Percentiles rank a stretch among this genome's conserved stretches.
Evolutionary conservation across 768 basidiomycete genomes (phyloP).

Genomic region (Cubamyces lactineus): DNA sequence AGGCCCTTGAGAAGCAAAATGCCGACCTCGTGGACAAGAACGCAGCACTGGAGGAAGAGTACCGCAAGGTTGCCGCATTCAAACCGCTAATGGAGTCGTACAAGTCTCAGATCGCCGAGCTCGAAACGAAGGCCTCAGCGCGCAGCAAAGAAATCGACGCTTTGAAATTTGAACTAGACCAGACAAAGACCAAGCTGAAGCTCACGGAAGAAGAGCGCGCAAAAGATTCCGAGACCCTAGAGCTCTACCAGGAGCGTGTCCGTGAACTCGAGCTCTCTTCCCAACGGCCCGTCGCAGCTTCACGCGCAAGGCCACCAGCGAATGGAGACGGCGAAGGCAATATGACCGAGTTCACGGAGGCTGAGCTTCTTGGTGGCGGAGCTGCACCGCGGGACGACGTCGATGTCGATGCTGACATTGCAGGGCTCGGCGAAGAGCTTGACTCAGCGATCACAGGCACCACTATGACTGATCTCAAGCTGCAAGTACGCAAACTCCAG

Average conservation of each 20-base stretch:
- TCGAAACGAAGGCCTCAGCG: slow-evolving; percentile 71
- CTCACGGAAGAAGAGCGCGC: slow-evolving; percentile 69
- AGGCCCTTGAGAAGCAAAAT: slow-evolving; percentile 94
- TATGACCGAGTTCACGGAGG: slow-evolving; percentile 43
- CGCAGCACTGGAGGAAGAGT: slow-evolving; percentile 90
- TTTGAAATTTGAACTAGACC: slow-evolving; percentile 76
- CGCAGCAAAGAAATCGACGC: slow-evolving; percentile 74
- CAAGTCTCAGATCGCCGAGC: slow-evolving; percentile 80
- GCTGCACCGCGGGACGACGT: slow-evolving; percentile 40
- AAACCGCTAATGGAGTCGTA: slow-evolving; percentile 92
- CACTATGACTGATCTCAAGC: slow-evolving; percentile 90
- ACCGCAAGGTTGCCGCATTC: slow-evolving; percentile 81
- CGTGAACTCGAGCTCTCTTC: slow-evolving; percentile 81
- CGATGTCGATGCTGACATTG: slow-evolving; percentile 50
- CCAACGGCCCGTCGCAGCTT: slow-evolving; percentile 47
- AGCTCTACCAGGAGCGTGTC: slow-evolving; percentile 88
- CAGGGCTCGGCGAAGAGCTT: slow-evolving; percentile 83
- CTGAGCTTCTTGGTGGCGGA: slow-evolving; percentile 44
- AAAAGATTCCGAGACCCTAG: slow-evolving; percentile 82
- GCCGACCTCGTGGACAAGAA: slow-evolving; percentile 90
- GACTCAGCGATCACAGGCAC: slow-evolving; percentile 83
- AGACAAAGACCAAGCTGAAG: slow-evolving; percentile 68
- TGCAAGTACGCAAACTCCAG: slow-evolving; percentile 80
- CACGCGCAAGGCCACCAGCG: slow-evolving; percentile 22
- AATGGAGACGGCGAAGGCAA: slow-evolving; percentile 19